A percentile compares a stretch with the other conserved stretches of the same genome.
These are phyloP conservation scores for Rhodosporidiobolus sp. DNA, from an alignment of 768 basidiomycete genomes.

Conservation along the genomic window DNA sequence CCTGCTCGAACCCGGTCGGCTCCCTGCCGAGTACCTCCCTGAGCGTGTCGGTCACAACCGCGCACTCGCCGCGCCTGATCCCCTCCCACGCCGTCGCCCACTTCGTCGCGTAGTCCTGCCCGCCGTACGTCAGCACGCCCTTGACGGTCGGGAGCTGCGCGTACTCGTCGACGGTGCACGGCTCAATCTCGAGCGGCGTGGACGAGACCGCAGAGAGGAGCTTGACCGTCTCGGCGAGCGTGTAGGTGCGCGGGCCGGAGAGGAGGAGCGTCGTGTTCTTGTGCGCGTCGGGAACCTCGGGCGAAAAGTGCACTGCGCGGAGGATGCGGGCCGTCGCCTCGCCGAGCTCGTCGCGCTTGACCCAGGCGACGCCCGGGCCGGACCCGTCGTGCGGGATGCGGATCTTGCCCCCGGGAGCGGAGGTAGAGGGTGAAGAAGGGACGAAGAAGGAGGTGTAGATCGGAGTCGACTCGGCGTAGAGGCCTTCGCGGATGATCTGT, in stretches of 20 bases:
- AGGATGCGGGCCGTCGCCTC: conserved; percentile 3
- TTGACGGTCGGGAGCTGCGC: neutral
- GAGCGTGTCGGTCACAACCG: neutral
- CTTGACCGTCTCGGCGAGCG: neutral
- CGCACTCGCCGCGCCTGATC: neutral
- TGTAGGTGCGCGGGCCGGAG: neutral
- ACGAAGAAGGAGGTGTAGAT: conserved; percentile 7
- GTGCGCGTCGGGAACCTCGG: neutral
- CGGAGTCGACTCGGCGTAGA: conserved; percentile 2
- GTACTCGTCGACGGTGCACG: neutral
- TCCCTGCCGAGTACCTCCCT: neutral
- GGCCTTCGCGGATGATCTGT: conserved; percentile 7
- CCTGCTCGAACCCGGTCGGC: neutral
- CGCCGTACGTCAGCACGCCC: neutral
- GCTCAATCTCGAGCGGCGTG: neutral
- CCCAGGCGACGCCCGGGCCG: conserved; percentile 4
- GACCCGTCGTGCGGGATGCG: conserved; percentile 12
- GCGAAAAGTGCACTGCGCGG: neutral
- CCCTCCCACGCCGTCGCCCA: conserved; percentile 11
- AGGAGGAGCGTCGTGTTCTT: neutral
- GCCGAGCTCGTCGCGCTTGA: conserved; percentile 9
- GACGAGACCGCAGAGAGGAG: neutral
- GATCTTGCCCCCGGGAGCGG: neutral
- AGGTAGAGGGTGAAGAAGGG: neutral
- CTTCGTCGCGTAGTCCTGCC: neutral